Conservation (phyloP, 129 eudicot species). For the Heracleum sosnowskyi region DNA sequence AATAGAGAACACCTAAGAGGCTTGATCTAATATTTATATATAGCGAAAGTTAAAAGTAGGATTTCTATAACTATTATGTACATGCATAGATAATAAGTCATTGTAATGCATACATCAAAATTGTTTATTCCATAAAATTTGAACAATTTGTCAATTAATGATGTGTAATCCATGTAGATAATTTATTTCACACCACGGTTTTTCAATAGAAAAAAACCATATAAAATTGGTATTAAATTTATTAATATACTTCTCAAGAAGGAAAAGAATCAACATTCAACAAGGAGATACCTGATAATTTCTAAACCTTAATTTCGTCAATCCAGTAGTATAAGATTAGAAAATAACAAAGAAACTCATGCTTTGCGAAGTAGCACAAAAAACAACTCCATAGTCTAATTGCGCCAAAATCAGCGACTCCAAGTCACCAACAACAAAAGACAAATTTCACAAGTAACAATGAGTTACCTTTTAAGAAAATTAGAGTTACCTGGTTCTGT, state of each 20-base stretch:
- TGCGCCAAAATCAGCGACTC: not conserved
- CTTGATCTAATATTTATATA: constrained; percentile 70
- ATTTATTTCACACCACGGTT: not conserved
- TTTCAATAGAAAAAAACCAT: not conserved
- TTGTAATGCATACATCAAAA: not conserved
- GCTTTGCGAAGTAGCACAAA: not conserved
- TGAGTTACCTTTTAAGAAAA: not conserved
- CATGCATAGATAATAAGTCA: not conserved
- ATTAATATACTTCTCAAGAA: not conserved
- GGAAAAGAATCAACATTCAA: not conserved
- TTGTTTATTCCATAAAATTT: not conserved
- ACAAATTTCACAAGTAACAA: not conserved
- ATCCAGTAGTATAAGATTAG: not conserved
- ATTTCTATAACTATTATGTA: not conserved
- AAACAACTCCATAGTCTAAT: too few species aligned
- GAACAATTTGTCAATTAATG: not conserved
- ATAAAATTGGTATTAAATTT: not conserved
- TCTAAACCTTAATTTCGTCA: too few species aligned
- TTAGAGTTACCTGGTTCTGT: constrained; percentile 9
- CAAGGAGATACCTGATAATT: too few species aligned
- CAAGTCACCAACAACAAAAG: not conserved
- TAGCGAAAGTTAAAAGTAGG: constrained; percentile 50
- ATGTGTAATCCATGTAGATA: not conserved
- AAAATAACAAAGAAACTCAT: constrained; percentile 33
- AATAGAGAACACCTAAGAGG: constrained; percentile 52